Evolutionary conservation across 2,329 filamentous ascomycete genomes (phyloP), one percentile per base, ranked within the genome.

Genomic region (Xylogone sp.): DNA sequence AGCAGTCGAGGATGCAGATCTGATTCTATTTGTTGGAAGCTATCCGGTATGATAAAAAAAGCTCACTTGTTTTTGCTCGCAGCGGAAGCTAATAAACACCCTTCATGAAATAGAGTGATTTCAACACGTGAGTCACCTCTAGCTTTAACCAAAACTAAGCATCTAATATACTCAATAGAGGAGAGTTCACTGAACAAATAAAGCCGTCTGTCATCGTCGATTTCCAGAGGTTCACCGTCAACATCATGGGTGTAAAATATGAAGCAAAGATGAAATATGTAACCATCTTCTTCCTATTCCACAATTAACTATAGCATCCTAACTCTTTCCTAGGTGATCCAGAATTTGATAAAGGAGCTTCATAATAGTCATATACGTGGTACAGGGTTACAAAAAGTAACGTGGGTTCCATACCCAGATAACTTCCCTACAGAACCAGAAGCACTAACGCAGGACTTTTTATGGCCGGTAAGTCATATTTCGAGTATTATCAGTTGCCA

Each of bases 131-230:
- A 45, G 48, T n/a, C n/a, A n/a, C n/a, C 34, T 9, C 8, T 16
- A 9, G 5, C 34, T 16, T 16, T 39, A 39, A 16, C 5, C 6
- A 39, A 39, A 39, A 7, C 8, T 39, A n/a, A n/a, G n/a, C n/a
- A n/a, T n/a, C n/a, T n/a, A n/a, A n/a, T n/a, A n/a, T n/a, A n/a
- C n/a, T n/a, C n/a, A n/a, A n/a, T n/a, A n/a, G n/a, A n/a, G n/a
- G n/a, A n/a, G n/a, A n/a, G n/a, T n/a, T n/a, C n/a, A n/a, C n/a
- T n/a, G n/a, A n/a, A n/a, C n/a, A n/a, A n/a, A n/a, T n/a, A n/a
- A n/a, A n/a, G n/a, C n/a, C n/a, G n/a, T n/a, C n/a, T n/a, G n/a
- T 47, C 8, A 60, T 59, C 18, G 59, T 68, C 42, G 65, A 68
- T 44, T 63, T 70, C 44, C 65, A 68, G 55, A 49, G 60, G 7